phyloP scores from a whole-genome alignment of 139 green algal species.

The Coelastrella sp. region DNA sequence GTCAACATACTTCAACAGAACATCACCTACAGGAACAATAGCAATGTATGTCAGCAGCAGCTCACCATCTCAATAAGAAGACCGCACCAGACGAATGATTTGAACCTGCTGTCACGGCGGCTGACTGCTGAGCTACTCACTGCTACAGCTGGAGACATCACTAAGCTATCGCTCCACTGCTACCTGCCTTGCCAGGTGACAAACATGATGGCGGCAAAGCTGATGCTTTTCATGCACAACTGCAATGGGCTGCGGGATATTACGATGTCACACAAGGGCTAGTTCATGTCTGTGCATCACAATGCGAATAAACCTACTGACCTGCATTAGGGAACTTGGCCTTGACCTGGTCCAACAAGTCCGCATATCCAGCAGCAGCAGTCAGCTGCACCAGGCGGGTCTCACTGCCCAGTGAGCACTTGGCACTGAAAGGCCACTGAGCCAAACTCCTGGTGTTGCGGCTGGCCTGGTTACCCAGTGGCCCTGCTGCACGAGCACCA shows the following conservation, averaged over 20 bases:
- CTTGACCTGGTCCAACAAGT: slow-evolving; percentile 75
- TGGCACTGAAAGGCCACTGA: slow-evolving; percentile 40
- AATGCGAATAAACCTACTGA: background rate
- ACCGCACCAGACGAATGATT: too few relatives aligned
- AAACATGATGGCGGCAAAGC: too few relatives aligned
- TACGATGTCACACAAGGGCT: too few relatives aligned
- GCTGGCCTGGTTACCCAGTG: slow-evolving; percentile 28
- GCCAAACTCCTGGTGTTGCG: slow-evolving; percentile 28
- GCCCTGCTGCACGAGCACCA: slow-evolving; percentile 41
- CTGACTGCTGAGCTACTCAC: too few relatives aligned
- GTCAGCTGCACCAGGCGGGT: slow-evolving; percentile 77
- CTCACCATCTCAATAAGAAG: too few relatives aligned
- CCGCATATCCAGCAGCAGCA: slow-evolving; percentile 71
- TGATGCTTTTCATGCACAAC: too few relatives aligned
- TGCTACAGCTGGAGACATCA: too few relatives aligned
- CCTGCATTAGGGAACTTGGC: slow-evolving; percentile 79
- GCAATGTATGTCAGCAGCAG: too few relatives aligned
- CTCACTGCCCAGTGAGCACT: slow-evolving; percentile 67
- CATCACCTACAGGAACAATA: slow-evolving; percentile 46
- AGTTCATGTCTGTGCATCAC: too few relatives aligned
- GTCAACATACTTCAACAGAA: slow-evolving; percentile 74
- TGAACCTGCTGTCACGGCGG: too few relatives aligned
- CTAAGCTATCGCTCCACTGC: too few relatives aligned
- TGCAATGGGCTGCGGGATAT: background rate
- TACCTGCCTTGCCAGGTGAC: too few relatives aligned